Evolutionary conservation across 2,329 filamentous ascomycete genomes (phyloP), one percentile per base, ranked within the genome.

Genomic region (Alternaria ethzedia): DNA sequence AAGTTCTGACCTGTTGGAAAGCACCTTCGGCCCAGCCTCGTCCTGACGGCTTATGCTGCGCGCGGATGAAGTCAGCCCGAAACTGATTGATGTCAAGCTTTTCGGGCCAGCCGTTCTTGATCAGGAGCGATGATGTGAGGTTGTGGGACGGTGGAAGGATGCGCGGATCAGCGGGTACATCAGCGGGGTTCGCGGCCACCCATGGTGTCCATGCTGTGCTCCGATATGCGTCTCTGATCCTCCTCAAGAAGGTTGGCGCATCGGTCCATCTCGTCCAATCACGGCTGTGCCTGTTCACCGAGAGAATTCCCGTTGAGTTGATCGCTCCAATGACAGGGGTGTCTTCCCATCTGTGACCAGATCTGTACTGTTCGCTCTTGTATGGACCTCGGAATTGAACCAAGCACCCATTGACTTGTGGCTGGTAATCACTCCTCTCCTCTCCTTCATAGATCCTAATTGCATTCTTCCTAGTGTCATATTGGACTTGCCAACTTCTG

Each of bases 11-110:
- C 12, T 25, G 25, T 28, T 54, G 56, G 20, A 49, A 36, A 5
- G 52, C 52, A 11, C 21, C 57, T 23, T 62, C 47, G 6, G 63
- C 65, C 10, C 54, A 23, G 10, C 66, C 65, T 46, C 36, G 30
- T 12, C 23, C 43, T 13, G 59, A 47, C 3, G 55, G 57, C 20
- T 52, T 52, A 30, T 68, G 54, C 30, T 60, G 60, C 13, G 57
- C 59, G 15, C 65, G 66, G 20, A 67, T 67, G 7, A 70, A 57
- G 9, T 70, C 65, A 3, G 54, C 57, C 9, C 65, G 65, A 55
- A 68, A 69, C 12, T 62, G 61, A 12, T 51, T 46, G 6, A 58
- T n/a, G 12, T 66, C 15, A 23, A 66, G 62, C 2, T 55, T 12
- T 11, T 51, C 4, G 6, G 57, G 67, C 68, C 67, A 68, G 11